phyloP scores from a whole-genome alignment of 257 asterid genomes.

The Salvia splendens region DNA sequence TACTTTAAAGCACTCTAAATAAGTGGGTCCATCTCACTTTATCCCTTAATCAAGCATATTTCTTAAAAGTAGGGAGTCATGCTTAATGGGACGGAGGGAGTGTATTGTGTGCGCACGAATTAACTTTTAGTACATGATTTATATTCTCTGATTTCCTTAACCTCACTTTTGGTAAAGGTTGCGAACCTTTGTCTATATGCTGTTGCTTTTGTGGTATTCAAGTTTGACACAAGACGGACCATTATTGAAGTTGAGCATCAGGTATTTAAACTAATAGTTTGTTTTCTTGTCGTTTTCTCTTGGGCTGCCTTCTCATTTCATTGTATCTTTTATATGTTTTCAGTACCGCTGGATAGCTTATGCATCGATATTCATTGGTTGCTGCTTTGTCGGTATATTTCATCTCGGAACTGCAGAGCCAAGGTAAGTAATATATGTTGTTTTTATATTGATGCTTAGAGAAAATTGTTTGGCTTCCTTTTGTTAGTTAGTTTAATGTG shows the following conservation, averaged over 20 bases:
- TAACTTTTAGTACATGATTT: too few species aligned
- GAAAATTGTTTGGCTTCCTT: neutral
- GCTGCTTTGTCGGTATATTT: constrained; percentile 74
- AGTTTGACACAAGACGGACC: constrained; percentile 44
- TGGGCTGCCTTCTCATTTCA: constrained; percentile 30
- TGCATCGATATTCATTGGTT: constrained; percentile 71
- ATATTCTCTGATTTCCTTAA: too few species aligned
- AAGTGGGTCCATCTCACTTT: too few species aligned
- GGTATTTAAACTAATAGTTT: constrained; percentile 40
- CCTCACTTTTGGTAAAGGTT: constrained; percentile 47
- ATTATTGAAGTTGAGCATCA: constrained; percentile 60
- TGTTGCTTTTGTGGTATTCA: constrained; percentile 75
- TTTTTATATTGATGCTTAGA: constrained; percentile 22
- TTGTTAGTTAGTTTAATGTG: constrained; percentile 8
- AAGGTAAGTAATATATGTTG: constrained; percentile 51
- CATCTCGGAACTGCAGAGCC: constrained; percentile 86
- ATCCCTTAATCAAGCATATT: too few species aligned
- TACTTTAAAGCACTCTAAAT: too few species aligned
- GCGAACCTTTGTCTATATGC: constrained; percentile 88
- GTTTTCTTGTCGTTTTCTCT: constrained; percentile 14
- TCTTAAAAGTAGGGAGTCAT: too few species aligned
- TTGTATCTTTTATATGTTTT: constrained; percentile 7
- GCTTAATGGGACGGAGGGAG: too few species aligned
- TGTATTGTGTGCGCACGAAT: neutral
- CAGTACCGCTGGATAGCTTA: constrained; percentile 96